Percentiles rank a stretch among this genome's conserved stretches.
Evolutionary conservation across 1,284 basidiomycete species (phyloP).

Genomic region (Lentinula novae-zelandiae): DNA sequence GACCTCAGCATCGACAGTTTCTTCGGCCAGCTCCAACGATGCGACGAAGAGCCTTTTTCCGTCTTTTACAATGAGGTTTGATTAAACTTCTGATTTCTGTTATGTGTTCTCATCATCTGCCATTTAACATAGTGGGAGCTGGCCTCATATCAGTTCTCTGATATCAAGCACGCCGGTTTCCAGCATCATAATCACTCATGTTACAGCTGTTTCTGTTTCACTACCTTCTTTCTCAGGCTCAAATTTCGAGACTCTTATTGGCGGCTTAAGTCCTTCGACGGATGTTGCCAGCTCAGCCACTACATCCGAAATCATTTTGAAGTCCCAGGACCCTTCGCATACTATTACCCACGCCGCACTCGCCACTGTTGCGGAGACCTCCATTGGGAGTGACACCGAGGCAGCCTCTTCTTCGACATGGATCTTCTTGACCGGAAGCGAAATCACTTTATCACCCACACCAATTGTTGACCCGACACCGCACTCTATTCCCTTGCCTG

Average conservation of each 20-base stretch:
- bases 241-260: neutral
- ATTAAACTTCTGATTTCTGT: neutral
- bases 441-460: neutral
- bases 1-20: too few relatives aligned
- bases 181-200: neutral
- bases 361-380: neutral
- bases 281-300: neutral
- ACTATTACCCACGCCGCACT: too few relatives aligned
- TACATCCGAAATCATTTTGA: neutral
- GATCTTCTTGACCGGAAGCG: neutral
- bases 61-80: neutral
- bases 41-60: neutral
- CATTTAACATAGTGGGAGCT: neutral
- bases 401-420: neutral
- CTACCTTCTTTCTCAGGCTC: neutral
- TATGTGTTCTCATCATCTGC: neutral
- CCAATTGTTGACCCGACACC: neutral
- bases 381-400: neutral
- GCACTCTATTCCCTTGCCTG: neutral
- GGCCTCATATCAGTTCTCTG: neutral
- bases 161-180: too few relatives aligned
- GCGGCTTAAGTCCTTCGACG: neutral
- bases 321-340: too few relatives aligned
- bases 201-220: too few relatives aligned
- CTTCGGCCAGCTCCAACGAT: too few relatives aligned